Evolutionary conservation across 2,329 filamentous ascomycete genomes (phyloP).

Genomic region (Exutisphaerella laricina): DNA sequence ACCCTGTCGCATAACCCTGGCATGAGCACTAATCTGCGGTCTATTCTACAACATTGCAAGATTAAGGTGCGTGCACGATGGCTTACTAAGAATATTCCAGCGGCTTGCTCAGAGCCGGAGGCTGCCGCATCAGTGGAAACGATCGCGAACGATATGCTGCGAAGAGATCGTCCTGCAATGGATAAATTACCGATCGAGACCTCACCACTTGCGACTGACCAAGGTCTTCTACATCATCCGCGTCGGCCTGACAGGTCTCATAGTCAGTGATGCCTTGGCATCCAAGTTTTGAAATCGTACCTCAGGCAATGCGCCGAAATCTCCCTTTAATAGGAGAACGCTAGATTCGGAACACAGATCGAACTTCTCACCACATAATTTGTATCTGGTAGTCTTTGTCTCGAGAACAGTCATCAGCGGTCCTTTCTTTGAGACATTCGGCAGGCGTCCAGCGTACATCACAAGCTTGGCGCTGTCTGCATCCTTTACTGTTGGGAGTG

Average conservation of each 20-base stretch:
- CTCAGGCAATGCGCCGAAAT: neutral
- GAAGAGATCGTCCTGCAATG: neutral
- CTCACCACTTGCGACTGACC: neutral
- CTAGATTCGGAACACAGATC: neutral
- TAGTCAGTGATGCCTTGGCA: neutral
- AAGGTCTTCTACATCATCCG: neutral
- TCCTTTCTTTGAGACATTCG: slow-evolving; percentile 34
- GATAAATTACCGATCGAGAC: neutral
- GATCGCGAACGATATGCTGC: no score
- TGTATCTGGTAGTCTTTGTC: slow-evolving; percentile 42
- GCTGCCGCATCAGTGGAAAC: no score
- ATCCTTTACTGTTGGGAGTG: slow-evolving; percentile 10
- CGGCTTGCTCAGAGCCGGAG: no score
- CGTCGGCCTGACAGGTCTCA: neutral
- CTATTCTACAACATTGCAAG: no score
- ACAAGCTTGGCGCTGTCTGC: slow-evolving; percentile 8
- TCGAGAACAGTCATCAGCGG: slow-evolving; percentile 35
- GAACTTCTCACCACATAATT: slow-evolving; percentile 27
- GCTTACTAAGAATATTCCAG: no score
- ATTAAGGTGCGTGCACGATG: no score
- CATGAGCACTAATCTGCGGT: no score
- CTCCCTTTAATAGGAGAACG: neutral
- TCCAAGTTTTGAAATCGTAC: slow-evolving; percentile 1
- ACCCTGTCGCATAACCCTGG: no score
- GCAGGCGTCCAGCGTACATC: slow-evolving; percentile 22